A percentile compares a stretch with the other conserved stretches of the same genome.
Conservation (phyloP, 2,329 filamentous ascomycete species). For the Sporothrix humicola region DNA sequence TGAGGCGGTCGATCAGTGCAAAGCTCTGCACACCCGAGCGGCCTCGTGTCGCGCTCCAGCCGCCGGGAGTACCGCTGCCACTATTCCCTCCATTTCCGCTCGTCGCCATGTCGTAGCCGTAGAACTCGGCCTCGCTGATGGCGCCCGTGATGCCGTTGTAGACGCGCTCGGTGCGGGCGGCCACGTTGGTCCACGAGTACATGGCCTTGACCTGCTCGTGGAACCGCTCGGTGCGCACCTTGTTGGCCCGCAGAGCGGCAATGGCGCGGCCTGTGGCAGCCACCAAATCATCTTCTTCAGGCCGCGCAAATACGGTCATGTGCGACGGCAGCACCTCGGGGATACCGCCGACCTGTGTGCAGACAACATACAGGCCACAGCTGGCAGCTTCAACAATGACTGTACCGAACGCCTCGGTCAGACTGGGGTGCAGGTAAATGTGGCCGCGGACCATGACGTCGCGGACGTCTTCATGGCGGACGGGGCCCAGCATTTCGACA, state of each 20-base stretch:
- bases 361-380: conserved; percentile 95
- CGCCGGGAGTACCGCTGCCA: conserved; percentile 41
- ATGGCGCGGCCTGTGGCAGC: conserved; percentile 89
- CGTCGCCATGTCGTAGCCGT: conserved; percentile 71
- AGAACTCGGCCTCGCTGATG: conserved; percentile 86
- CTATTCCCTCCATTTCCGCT: neutral
- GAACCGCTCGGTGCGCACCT: conserved; percentile 88
- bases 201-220: conserved; percentile 97
- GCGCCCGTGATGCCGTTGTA: conserved; percentile 91
- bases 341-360: conserved; percentile 94
- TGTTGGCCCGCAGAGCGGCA: conserved; percentile 80
- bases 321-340: conserved; percentile 93
- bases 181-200: conserved; percentile 99
- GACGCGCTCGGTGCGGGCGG: conserved; percentile 88
- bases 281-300: conserved; percentile 94
- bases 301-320: conserved; percentile 97
- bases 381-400: conserved; percentile 97
- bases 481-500: conserved; percentile 87
- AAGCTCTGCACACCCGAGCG: conserved; percentile 78
- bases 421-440: conserved; percentile 91
- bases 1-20: conserved; percentile 90
- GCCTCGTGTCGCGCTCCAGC: conserved; percentile 73
- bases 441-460: conserved; percentile 97
- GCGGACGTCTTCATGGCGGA: conserved; percentile 94
- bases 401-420: conserved; percentile 97